Evolutionary conservation across 805 yeast species (phyloP), one percentile per base, ranked within the genome.

Genomic region (Jamesozyma rosinii): DNA sequence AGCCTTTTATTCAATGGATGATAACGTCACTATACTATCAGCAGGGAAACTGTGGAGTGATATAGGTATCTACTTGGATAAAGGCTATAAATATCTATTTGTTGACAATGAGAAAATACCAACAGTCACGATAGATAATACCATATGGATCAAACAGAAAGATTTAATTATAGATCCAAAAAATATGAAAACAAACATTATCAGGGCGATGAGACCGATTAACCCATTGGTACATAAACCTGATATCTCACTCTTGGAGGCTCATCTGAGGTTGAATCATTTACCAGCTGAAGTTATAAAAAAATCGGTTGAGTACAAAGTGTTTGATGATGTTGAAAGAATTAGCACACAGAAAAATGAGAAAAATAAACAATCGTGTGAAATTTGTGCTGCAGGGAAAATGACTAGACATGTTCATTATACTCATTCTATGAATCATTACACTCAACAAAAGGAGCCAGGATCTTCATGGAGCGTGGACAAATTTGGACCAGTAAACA

Each of bases 401-500:
- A 33, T 33, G 14, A 31, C 34, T 31, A 5, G 34, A 6, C 34
- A 31, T 13, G 5, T 31, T 11, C 48, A 44, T 31, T 44, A 39
- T 27, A 37, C 36, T 9, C 22, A 26, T 1, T 41, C 45, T 3
- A 44, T 44, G 47, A 44, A 44, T 27, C 37, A 42, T n/a, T 40
- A 44, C 15, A 35, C 34, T 14, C 4, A 4, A 20, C 27, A n/a
- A 5, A 17, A 31, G 6, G 14, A 17, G 30, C 43, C 46, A 13
- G 46, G 49, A 2, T 24, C 41, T 3, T 46, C 49, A 1, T 46
- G 49, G 49, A 40, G 42, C 30, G 5, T 42, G 10, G 44, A 46
- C 27, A 13, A 43, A 1, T 31, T 41, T 39, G 49, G 49, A 2
- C 49, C 44, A 22, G 26, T 43, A 9, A 14, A 13, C 5, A 33